A percentile compares a stretch with the other conserved stretches of the same genome.
Conservation (phyloP, 768 basidiomycete species). For the Tulasnella calospora region DNA sequence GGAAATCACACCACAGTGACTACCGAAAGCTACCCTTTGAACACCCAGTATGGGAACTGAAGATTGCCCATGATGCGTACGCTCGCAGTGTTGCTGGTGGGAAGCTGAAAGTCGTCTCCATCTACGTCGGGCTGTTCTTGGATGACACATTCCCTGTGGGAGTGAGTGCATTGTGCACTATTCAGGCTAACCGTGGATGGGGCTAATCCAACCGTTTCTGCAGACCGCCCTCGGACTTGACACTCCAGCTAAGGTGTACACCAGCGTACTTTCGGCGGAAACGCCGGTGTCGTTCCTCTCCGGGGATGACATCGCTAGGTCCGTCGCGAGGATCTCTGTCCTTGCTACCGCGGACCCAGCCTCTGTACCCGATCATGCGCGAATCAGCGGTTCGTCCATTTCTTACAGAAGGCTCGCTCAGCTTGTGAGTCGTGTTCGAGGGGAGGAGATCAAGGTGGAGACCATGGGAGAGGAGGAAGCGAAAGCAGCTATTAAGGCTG, state of each 20-base stretch:
- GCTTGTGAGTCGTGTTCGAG: not conserved
- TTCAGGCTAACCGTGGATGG: not conserved
- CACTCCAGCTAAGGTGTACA: not conserved
- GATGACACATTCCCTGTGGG: conserved; percentile 6
- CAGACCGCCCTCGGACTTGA: not conserved
- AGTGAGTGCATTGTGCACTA: not conserved
- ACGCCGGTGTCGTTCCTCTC: not conserved
- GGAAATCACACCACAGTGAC: not conserved
- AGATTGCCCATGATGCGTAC: not conserved
- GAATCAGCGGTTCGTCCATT: not conserved
- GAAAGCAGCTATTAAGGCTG: not conserved
- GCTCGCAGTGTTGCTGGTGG: not conserved
- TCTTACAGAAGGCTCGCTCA: conserved; percentile 5
- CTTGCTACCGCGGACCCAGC: conserved; percentile 4
- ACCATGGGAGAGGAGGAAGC: not conserved
- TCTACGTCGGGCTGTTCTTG: conserved; percentile 9
- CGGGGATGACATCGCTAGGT: conserved; percentile 4
- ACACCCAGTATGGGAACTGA: not conserved
- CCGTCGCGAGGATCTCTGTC: not conserved
- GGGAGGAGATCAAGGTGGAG: not conserved
- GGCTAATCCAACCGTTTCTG: not conserved
- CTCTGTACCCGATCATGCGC: conserved; percentile 5
- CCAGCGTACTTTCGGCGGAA: not conserved
- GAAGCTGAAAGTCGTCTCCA: conserved; percentile 11
- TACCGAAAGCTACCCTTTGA: not conserved